These are phyloP conservation scores for Russula ochroleuca DNA, from an alignment of 768 basidiomycete genomes.

Conservation along the genomic window DNA sequence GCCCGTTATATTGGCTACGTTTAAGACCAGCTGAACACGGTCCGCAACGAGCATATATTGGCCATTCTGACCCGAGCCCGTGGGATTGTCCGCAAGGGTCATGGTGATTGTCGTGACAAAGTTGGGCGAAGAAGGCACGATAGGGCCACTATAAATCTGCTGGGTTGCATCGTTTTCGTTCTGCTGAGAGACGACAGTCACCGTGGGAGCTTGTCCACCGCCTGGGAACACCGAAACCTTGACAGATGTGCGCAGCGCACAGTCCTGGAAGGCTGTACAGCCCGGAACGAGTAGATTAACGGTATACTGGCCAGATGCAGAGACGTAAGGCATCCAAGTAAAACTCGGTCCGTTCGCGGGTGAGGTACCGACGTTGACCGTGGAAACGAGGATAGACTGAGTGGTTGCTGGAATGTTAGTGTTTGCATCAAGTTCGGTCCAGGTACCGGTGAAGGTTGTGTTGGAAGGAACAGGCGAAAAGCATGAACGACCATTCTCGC, in stretches of 20 bases:
- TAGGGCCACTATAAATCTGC: conserved; percentile 75
- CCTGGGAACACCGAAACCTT: conserved; percentile 80
- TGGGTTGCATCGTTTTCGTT: conserved; percentile 56
- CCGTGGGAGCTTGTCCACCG: conserved; percentile 55
- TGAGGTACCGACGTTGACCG: conserved; percentile 59
- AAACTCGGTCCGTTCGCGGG: conserved; percentile 65
- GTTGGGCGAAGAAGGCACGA: conserved; percentile 65
- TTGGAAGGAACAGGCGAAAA: conserved; percentile 74
- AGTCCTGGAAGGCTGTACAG: conserved; percentile 77
- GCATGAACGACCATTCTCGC: conserved; percentile 63
- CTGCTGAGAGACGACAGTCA: conserved; percentile 70
- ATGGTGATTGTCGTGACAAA: conserved; percentile 76
- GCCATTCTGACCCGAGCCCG: conserved; percentile 59
- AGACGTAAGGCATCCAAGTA: conserved; percentile 91
- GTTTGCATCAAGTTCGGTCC: conserved; percentile 58
- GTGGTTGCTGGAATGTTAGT: conserved; percentile 79
- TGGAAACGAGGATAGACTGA: conserved; percentile 67
- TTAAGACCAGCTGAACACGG: conserved; percentile 73
- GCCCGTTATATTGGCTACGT: conserved; percentile 45
- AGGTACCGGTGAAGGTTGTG: conserved; percentile 60
- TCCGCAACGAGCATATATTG: conserved; percentile 82
- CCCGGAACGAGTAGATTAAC: conserved; percentile 85
- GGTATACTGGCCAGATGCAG: conserved; percentile 79
- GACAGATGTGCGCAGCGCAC: conserved; percentile 73
- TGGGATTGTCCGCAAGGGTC: conserved; percentile 61